These are phyloP conservation scores for Trichosanthes cucumerina DNA, from an alignment of 306 rosid species.

Conservation along the genomic window DNA sequence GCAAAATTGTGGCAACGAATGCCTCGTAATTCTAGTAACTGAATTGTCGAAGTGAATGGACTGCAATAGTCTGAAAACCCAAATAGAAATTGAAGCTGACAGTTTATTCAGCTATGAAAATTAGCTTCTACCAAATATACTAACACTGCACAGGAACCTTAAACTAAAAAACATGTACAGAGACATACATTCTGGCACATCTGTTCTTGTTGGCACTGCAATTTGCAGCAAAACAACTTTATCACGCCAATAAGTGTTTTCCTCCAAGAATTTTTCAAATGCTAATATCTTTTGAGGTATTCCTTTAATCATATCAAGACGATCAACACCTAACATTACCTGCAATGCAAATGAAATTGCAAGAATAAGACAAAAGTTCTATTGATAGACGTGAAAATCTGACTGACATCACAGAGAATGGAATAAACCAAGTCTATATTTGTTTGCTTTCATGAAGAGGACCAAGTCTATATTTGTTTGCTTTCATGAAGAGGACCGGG, in stretches of 20 bases:
- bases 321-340: slow-evolving; percentile 94
- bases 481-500: not conserved
- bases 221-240: slow-evolving; percentile 88
- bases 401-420: not conserved
- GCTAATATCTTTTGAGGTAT: slow-evolving; percentile 92
- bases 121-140: not conserved
- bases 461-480: not conserved
- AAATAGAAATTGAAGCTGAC: not conserved
- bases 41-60: not conserved
- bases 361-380: slow-evolving; percentile 8
- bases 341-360: slow-evolving; percentile 24
- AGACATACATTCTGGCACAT: slow-evolving; percentile 83
- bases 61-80: not conserved
- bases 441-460: not conserved
- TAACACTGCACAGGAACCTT: slow-evolving; percentile 12
- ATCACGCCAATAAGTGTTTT: slow-evolving; percentile 55
- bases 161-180: slow-evolving; percentile 10
- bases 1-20: not conserved
- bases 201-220: slow-evolving; percentile 94
- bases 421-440: not conserved
- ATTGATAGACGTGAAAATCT: not conserved
- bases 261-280: slow-evolving; percentile 84
- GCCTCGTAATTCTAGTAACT: not conserved
- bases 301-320: slow-evolving; percentile 94
- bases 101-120: not conserved